phyloP scores from a whole-genome alignment of 129 eudicot genomes.

The Flaveria ramosissima region DNA sequence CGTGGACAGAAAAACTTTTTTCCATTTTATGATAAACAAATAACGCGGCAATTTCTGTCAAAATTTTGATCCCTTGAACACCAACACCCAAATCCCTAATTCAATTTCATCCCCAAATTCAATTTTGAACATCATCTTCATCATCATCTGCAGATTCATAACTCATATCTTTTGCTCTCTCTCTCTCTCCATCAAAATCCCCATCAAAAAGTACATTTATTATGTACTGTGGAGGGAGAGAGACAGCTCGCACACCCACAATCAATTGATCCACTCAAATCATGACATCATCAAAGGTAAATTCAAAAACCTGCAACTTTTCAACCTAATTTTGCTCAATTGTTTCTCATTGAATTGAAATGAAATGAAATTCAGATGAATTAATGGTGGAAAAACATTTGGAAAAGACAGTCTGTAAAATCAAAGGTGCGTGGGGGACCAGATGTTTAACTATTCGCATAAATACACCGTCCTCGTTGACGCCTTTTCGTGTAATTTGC shows the following conservation, averaged over 20 bases:
- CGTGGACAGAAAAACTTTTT: background rate
- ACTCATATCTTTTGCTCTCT: conserved; percentile 25
- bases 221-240: conserved; percentile 30
- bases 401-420: conserved; percentile 42
- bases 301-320: conserved; percentile 2
- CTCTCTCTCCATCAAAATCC: conserved; percentile 26
- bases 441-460: conserved; percentile 26
- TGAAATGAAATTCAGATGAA: conserved; percentile 4
- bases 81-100: conserved; percentile 24
- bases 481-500: conserved; percentile 33
- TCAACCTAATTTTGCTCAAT: background rate
- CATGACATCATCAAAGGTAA: conserved; percentile 28
- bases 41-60: conserved; percentile 39
- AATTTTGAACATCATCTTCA: background rate
- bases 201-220: conserved; percentile 27
- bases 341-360: background rate
- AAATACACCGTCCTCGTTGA: conserved; percentile 42
- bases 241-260: background rate
- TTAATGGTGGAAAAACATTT: conserved; percentile 27
- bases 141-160: conserved; percentile 30
- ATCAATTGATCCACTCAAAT: background rate
- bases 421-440: conserved; percentile 37
- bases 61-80: conserved; percentile 23
- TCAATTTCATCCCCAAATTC: conserved; percentile 5
- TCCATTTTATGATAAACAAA: conserved; percentile 23